Conservation (phyloP, 2,329 filamentous ascomycete species). For the Neonectria coccinea region DNA sequence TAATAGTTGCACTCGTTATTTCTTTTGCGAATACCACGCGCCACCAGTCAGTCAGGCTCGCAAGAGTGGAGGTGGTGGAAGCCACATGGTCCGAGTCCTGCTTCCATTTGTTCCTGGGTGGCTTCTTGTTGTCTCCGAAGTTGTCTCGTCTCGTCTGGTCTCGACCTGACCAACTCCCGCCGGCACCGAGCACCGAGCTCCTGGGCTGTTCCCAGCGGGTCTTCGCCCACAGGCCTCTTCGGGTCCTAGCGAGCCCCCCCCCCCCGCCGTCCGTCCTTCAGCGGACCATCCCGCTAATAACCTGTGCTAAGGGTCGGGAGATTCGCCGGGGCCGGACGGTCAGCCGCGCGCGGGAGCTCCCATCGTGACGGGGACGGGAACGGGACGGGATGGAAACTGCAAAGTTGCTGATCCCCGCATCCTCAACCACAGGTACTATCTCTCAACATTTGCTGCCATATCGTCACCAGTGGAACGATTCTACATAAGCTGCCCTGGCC, state of each 20-base stretch:
- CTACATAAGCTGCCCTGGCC: not conserved
- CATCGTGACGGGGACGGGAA: no score
- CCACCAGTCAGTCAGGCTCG: not conserved
- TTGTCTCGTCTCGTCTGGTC: conserved; percentile 15
- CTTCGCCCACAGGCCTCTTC: not conserved
- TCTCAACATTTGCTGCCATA: not conserved
- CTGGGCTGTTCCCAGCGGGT: not conserved
- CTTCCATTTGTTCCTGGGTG: conserved; percentile 10
- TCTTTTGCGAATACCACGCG: not conserved
- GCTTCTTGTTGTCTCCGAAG: conserved; percentile 21
- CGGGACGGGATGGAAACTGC: not conserved
- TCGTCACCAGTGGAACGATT: conserved; percentile 11
- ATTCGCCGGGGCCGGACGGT: not conserved
- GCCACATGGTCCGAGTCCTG: conserved; percentile 7
- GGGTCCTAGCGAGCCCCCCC: not conserved
- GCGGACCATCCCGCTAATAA: not conserved
- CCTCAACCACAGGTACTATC: not conserved
- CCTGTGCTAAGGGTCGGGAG: not conserved
- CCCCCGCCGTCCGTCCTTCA: not conserved
- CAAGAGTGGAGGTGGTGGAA: not conserved
- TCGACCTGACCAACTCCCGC: not conserved
- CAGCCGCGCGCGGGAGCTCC: not conserved
- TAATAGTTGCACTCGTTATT: not conserved
- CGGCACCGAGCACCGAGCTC: not conserved
- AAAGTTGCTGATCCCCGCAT: not conserved